phyloP scores from a whole-genome alignment of 108 stramenopile genomes.

The Parietichytrium sp. region DNA sequence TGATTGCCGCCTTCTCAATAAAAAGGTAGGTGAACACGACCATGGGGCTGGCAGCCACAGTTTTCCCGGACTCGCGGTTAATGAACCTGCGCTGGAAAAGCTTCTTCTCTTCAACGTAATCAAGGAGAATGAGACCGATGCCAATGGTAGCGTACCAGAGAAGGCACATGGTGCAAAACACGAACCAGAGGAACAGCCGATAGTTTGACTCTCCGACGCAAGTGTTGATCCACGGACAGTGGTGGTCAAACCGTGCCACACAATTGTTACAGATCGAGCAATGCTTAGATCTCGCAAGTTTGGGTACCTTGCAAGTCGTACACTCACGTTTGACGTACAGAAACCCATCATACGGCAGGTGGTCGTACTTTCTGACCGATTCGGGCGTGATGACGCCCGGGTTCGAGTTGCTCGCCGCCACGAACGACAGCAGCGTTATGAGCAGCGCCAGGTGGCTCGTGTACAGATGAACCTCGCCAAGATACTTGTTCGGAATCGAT shows the following conservation, averaged over 20 bases:
- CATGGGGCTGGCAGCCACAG: not conserved
- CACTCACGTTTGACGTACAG: constrained; percentile 41
- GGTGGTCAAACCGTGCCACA: constrained; percentile 52
- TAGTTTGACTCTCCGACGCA: constrained; percentile 60
- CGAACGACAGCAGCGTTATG: not conserved
- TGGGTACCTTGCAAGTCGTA: constrained; percentile 56
- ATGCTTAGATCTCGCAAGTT: constrained; percentile 58
- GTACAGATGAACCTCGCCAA: constrained; percentile 18
- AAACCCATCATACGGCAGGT: constrained; percentile 24
- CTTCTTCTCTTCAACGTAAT: not conserved
- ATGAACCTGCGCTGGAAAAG: constrained; percentile 40
- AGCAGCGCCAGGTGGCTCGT: not conserved
- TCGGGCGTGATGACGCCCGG: not conserved
- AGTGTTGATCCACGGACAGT: constrained; percentile 56
- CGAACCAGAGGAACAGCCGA: constrained; percentile 40
- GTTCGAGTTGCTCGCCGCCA: not conserved
- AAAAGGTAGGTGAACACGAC: not conserved
- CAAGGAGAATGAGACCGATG: not conserved
- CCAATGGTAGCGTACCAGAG: constrained; percentile 24
- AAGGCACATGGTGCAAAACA: not conserved
- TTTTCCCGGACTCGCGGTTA: constrained; percentile 1
- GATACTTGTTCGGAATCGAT: not conserved
- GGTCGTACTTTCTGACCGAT: not conserved
- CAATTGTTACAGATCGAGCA: constrained; percentile 57
- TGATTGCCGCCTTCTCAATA: not conserved